Percentiles rank a stretch among this genome's conserved stretches.
Evolutionary conservation across 2,329 filamentous ascomycete species (phyloP).

Genomic region (Endoconidiophora polonica): DNA sequence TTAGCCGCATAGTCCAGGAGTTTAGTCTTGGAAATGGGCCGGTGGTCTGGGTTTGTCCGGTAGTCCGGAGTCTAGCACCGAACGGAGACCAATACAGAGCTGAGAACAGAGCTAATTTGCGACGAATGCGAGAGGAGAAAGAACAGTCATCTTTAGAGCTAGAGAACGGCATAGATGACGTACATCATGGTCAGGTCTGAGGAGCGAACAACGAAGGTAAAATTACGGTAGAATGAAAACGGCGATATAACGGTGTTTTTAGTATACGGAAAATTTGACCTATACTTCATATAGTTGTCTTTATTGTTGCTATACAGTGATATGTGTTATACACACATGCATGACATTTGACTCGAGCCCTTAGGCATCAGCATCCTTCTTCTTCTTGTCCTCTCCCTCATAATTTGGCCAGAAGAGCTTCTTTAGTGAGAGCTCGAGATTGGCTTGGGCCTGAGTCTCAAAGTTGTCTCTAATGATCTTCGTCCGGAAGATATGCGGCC

Average conservation of each 20-base stretch:
- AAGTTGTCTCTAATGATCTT: constrained; percentile 8
- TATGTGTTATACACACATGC: too few relatives aligned
- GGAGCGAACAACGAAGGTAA: too few relatives aligned
- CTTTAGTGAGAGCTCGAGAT: background rate
- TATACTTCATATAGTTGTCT: too few relatives aligned
- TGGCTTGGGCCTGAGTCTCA: constrained; percentile 3
- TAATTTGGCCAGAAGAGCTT: background rate
- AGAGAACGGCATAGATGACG: too few relatives aligned
- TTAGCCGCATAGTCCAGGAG: constrained; percentile 1
- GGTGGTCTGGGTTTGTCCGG: constrained; percentile 1
- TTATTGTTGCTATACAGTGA: too few relatives aligned
- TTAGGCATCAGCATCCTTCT: too few relatives aligned
- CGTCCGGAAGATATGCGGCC: constrained; percentile 7
- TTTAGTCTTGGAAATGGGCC: background rate
- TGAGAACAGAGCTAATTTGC: background rate
- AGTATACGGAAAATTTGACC: too few relatives aligned
- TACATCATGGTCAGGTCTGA: too few relatives aligned
- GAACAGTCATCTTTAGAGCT: background rate
- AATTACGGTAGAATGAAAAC: background rate
- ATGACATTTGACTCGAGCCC: too few relatives aligned
- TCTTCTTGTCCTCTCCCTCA: background rate
- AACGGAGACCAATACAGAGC: constrained; percentile 1
- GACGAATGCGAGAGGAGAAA: background rate
- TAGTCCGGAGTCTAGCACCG: constrained; percentile 1
- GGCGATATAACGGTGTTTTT: too few relatives aligned